Conservation (phyloP, 441 rosid species). For the Mallotus japonicus region DNA sequence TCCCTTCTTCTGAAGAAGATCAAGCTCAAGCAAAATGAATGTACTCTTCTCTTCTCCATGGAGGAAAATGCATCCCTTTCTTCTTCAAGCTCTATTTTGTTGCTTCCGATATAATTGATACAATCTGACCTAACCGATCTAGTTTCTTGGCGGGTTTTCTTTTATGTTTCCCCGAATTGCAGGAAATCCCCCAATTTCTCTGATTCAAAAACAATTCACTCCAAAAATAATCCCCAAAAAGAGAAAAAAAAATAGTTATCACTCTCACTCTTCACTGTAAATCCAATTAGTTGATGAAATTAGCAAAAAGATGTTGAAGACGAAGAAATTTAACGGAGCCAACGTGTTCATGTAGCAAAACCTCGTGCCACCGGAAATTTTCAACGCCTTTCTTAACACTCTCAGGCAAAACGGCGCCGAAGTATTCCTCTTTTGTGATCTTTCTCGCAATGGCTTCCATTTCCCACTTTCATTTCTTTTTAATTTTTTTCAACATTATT, state of each 20-base stretch:
- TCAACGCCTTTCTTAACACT: slow-evolving; percentile 80
- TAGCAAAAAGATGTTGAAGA: slow-evolving; percentile 43
- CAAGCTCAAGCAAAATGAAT: no score
- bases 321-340: slow-evolving; percentile 65
- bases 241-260: no score
- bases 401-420: slow-evolving; percentile 85
- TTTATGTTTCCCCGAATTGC: no score
- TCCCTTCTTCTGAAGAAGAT: no score
- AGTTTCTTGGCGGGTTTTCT: slow-evolving; percentile 30
- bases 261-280: no score
- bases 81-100: slow-evolving; percentile 83
- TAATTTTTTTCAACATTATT: not conserved
- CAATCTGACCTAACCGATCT: slow-evolving; percentile 72
- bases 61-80: slow-evolving; percentile 91
- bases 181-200: no score
- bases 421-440: slow-evolving; percentile 89
- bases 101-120: slow-evolving; percentile 75
- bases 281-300: not conserved
- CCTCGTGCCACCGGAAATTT: slow-evolving; percentile 86
- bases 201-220: no score
- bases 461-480: not conserved
- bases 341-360: slow-evolving; percentile 84
- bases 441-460: slow-evolving; percentile 59
- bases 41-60: slow-evolving; percentile 63
- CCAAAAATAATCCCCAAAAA: no score